Evolutionary conservation across 2,329 filamentous ascomycete genomes (phyloP), one percentile per base, ranked within the genome.

Genomic region (Claviceps sp.): DNA sequence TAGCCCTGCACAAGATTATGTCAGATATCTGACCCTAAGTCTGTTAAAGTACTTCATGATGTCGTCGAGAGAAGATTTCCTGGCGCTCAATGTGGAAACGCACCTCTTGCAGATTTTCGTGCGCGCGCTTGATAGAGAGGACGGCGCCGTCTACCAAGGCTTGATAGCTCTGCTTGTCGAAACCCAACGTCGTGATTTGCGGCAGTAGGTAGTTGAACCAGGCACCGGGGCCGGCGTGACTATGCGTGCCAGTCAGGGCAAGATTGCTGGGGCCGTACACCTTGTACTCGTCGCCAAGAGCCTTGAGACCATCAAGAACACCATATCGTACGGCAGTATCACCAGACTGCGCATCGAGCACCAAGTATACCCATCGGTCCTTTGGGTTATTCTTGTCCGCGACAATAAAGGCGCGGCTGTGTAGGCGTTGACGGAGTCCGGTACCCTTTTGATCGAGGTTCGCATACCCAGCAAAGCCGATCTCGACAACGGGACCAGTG

Each of bases 191-290:
- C 0, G 91, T 93, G 57, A 97, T 85, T 63, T 96, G 90, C 7
- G 90, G 91, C 5, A 96, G 74, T 9, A 97, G 76, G 63, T 96
- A 97, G 68, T 97, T 97, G 64, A 94, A 75, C 88, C 89, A 97
- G 5, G 86, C 91, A 2, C 86, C 91, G 0, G 91, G 90, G 0
- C 90, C 91, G 24, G 89, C 84, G 69, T 97, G 91, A 26, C 87
- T 93, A 66, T 97, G 91, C 0, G 91, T 97, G 51, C 90, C 91
- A 0, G 88, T 95, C 22, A 97, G 78, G 37, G 91, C 91, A 38
- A 96, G 70, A 62, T 95, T 97, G 59, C 86, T 77, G 60, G 86
- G 78, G 47, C 76, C 79, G 67, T 96, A 97, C 30, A 84, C 69
- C 1, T 78, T 72, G 64, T 90, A 95, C 3, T 85, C 82, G 16